These are phyloP conservation scores for Irpex sp. DNA, from an alignment of 1,284 basidiomycete genomes.

Conservation along the genomic window DNA sequence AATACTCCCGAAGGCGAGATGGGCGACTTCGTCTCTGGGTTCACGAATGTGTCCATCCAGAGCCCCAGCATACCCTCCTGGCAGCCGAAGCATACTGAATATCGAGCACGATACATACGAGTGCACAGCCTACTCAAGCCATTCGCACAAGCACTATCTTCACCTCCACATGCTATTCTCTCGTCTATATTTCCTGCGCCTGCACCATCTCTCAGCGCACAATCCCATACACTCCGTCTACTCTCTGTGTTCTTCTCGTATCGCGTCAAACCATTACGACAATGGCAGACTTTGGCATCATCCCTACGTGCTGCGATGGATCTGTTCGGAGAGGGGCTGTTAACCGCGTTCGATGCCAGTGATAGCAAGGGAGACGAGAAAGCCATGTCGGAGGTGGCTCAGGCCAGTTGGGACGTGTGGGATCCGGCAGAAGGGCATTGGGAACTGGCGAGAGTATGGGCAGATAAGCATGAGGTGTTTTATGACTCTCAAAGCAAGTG, in stretches of 20 bases:
- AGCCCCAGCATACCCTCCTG: conserved; percentile 16
- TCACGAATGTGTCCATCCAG: conserved; percentile 19
- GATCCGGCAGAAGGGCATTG: conserved; percentile 52
- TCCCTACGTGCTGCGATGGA: conserved; percentile 80
- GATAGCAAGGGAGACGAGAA: conserved; percentile 69
- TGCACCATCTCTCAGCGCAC: conserved; percentile 38
- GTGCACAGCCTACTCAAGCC: conserved; percentile 62
- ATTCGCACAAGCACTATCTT: conserved; percentile 49
- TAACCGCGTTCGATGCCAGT: conserved; percentile 82
- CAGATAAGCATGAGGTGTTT: conserved; percentile 92
- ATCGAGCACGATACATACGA: conserved; percentile 56
- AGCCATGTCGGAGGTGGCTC: conserved; percentile 76
- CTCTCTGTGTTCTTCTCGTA: conserved; percentile 73
- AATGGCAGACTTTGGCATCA: conserved; percentile 55
- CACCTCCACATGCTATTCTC: conserved; percentile 55
- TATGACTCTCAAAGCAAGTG: conserved; percentile 74
- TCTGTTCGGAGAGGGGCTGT: conserved; percentile 80
- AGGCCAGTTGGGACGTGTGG: conserved; percentile 82
- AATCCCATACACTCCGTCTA: conserved; percentile 64
- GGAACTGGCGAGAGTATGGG: conserved; percentile 91
- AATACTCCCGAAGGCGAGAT: conserved; percentile 42
- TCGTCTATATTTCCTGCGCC: conserved; percentile 46
- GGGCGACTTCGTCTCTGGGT: conserved; percentile 53
- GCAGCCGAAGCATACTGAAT: conserved; percentile 30
- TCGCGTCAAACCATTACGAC: conserved; percentile 59